A percentile compares a stretch with the other conserved stretches of the same genome.
These are phyloP conservation scores for Teratosphaeria zuluensis DNA, from an alignment of 2,329 filamentous ascomycete genomes.

Conservation along the genomic window DNA sequence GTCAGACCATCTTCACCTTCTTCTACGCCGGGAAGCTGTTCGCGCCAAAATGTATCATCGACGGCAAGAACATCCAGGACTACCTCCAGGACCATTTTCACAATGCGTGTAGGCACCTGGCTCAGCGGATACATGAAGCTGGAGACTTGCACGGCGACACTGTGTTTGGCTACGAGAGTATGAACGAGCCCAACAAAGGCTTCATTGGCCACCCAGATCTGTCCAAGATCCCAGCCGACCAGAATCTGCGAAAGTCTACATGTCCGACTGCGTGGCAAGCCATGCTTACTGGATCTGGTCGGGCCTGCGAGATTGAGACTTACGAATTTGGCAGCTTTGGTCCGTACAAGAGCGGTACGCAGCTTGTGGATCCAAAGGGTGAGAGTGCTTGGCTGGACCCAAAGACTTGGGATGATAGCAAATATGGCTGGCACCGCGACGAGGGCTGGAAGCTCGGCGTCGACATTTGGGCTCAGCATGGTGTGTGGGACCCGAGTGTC, in stretches of 20 bases:
- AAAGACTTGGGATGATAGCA: conserved; percentile 69
- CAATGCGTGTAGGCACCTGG: conserved; percentile 68
- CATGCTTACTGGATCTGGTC: conserved; percentile 80
- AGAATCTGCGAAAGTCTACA: conserved; percentile 85
- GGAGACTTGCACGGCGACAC: conserved; percentile 79
- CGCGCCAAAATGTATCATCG: conserved; percentile 89
- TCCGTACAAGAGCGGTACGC: conserved; percentile 76
- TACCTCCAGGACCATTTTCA: conserved; percentile 85
- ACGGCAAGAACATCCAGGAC: conserved; percentile 93
- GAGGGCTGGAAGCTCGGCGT: conserved; percentile 85
- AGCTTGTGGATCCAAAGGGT: conserved; percentile 79
- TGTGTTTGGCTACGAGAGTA: conserved; percentile 88
- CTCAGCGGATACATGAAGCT: conserved; percentile 75
- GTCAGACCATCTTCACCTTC: conserved; percentile 83
- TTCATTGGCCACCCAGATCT: conserved; percentile 77
- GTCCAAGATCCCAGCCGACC: conserved; percentile 69
- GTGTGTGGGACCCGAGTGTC: conserved; percentile 76
- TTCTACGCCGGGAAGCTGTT: conserved; percentile 90
- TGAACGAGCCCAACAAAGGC: conserved; percentile 91
- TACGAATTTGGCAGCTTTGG: conserved; percentile 94
- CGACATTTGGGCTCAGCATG: conserved; percentile 94
- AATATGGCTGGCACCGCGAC: conserved; percentile 85
- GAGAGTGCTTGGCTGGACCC: conserved; percentile 70
- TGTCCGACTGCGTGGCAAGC: conserved; percentile 91
- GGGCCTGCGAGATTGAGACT: conserved; percentile 78